Evolutionary conservation across 2,329 filamentous ascomycete genomes (phyloP), one percentile per base, ranked within the genome.

Genomic region (Colletotrichum lini): DNA sequence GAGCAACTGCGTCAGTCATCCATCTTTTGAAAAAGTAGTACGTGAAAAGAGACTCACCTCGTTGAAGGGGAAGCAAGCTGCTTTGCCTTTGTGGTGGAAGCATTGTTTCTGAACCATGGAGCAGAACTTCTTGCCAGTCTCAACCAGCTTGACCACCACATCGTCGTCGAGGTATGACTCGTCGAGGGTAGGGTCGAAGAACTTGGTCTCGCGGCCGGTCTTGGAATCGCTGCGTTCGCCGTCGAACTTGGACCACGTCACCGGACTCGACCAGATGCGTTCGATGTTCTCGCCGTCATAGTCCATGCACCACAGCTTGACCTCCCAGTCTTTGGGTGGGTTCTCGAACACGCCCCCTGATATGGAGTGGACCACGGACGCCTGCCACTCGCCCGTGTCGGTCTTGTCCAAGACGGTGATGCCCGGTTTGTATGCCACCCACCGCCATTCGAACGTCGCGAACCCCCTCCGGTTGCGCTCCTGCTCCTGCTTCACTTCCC

Each of bases 391-490:
- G 10, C 38, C 16, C 9, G n/a, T 56, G 10, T 21, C 2, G 10
- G 10, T 44, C 21, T 2, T 45, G 12, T 45, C 21, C 15, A 68
- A 6, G 0, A 44, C 18, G 4, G 26, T 52, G 5, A 21, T 8
- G 1, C 76, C 76, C 0, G 77, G 75, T 57, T 73, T 75, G 8
- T 44, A 35, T 0, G 18, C 1, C 5, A 75, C 62, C 77, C 77
- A 78, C 3, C 30, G 12, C 57, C 75, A 35, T 6, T 76, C 73
- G 15, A 65, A 78, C 0, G 76, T 77, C 3, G 49, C 42, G 30
- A 23, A 64, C 0, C 76, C 75, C 18, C 65, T 53, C n/a, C 52
- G 54, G 44, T 76, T 74, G 8, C 76, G 49, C 7, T 76, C 73
- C 23, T 50, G 58, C 53, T 78, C 77, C 0, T 62, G 62, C 4